These are phyloP conservation scores for Solanum gracilifrons DNA, from an alignment of 257 asterid genomes.

Conservation along the genomic window DNA sequence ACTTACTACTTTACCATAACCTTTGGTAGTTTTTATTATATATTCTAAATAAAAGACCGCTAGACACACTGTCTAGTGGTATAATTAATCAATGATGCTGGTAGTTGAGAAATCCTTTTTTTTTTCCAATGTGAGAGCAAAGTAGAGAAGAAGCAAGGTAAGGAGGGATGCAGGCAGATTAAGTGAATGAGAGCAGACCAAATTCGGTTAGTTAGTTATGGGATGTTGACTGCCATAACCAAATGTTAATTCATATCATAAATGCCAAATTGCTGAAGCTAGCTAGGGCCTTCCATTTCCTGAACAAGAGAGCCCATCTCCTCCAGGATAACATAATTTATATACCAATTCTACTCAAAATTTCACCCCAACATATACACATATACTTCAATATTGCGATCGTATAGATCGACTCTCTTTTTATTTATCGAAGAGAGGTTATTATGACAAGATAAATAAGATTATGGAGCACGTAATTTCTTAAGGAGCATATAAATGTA, in stretches of 20 bases:
- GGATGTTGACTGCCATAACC: not conserved
- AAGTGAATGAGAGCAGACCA: not conserved
- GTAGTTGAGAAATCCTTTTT: not conserved
- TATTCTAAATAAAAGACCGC: not conserved
- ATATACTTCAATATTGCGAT: not conserved
- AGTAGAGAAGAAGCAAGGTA: not conserved
- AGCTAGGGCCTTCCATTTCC: not conserved
- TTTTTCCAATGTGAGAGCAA: not conserved
- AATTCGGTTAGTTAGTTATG: not conserved
- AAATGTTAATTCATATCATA: not conserved
- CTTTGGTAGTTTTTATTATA: no score
- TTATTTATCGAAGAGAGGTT: not conserved
- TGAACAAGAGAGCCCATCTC: not conserved
- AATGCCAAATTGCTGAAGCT: not conserved
- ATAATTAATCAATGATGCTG: not conserved
- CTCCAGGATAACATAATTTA: not conserved
- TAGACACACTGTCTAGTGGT: not conserved
- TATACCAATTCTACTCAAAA: not conserved
- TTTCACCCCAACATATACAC: not conserved
- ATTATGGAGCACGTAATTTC: no score
- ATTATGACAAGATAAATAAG: no score
- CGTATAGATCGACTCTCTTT: not conserved
- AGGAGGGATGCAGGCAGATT: not conserved
- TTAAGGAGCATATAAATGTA: not conserved
- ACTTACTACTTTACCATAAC: not conserved